Evolutionary conservation across 192 early-diverging fungal genomes (phyloP), one percentile per base, ranked within the genome.

Genomic region (Coemansia pectinata): DNA sequence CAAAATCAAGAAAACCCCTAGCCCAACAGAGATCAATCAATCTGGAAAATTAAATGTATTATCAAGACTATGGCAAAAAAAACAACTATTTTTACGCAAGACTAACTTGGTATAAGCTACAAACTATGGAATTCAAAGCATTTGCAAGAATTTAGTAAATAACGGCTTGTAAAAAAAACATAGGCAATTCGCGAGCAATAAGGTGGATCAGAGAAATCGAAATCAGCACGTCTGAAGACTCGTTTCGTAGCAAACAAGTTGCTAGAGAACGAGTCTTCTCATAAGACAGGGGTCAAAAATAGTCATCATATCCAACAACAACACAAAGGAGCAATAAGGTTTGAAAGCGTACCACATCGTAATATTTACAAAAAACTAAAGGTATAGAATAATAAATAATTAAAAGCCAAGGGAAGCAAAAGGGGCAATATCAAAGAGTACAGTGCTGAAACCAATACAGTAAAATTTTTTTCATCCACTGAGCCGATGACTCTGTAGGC

Each of bases 211-310:
- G 57, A 59, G 5, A 59, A 4, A 59, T 34, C 8, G 33, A 36
- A 38, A 59, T 59, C 57, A 38, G 57, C 57, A 59, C 57, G 57
- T 59, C 57, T 36, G 57, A 59, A 21, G 57, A 15, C 57, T 10
- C 34, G 14, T 36, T 12, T 17, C 12, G 5, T 14, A 33, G 53
- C 53, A 57, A 27, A 57, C 8, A 48, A 7, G n/a, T 48, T 31
- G 12, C 53, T 0, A 57, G 15, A 31, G n/a, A 59, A 17, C 17
- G 34, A 59, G 57, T 4, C 14, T 36, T 38, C 57, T 59, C n/a
- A 33, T 59, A 59, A 59, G 57, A 59, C 57, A 59, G 57, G 57
- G 57, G 57, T 59, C 57, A 59, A 59, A 59, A 36, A n/a, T 59
- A 31, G 57, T 59, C 57, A 59, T 59, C 57, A 59, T 25, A n/a